Evolutionary conservation across 305 asterid species (phyloP).

Genomic region (Fraxinus greggii): DNA sequence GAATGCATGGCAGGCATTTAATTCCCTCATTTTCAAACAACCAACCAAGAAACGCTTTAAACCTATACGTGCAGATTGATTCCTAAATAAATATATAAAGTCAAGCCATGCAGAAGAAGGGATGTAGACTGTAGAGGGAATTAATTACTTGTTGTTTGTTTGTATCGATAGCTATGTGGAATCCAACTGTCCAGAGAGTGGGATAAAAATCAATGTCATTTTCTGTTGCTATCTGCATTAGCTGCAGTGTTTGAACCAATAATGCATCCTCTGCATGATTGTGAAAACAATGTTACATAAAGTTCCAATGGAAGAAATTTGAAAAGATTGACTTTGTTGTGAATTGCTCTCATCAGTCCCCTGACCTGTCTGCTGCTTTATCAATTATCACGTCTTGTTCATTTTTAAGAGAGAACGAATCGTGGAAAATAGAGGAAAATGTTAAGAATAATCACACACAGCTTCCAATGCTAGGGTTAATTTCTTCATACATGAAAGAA

Average conservation of each 20-base stretch:
- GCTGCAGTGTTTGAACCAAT: slow-evolving; percentile 26
- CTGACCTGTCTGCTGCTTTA: background rate
- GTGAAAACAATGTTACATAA: slow-evolving; percentile 26
- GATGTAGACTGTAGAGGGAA: slow-evolving; percentile 20
- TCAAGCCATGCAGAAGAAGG: slow-evolving; percentile 12
- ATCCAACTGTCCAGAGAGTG: background rate
- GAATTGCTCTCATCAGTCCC: background rate
- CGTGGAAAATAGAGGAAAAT: background rate
- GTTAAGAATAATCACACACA: background rate
- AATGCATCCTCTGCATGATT: slow-evolving; percentile 28
- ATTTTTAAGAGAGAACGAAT: background rate
- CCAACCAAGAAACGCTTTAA: background rate
- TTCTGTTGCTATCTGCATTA: slow-evolving; percentile 24
- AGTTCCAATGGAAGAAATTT: background rate
- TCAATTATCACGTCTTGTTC: background rate
- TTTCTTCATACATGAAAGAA: background rate
- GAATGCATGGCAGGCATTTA: slow-evolving; percentile 67
- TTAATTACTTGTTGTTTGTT: background rate
- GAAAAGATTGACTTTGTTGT: background rate
- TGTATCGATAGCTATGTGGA: background rate
- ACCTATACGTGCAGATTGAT: slow-evolving; percentile 1
- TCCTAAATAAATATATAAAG: background rate
- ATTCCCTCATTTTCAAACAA: background rate
- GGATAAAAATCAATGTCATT: slow-evolving; percentile 24
- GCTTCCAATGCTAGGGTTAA: background rate